phyloP scores from a whole-genome alignment of 495 filamentous ascomycete species.

The Penicillium longicatenatum region DNA sequence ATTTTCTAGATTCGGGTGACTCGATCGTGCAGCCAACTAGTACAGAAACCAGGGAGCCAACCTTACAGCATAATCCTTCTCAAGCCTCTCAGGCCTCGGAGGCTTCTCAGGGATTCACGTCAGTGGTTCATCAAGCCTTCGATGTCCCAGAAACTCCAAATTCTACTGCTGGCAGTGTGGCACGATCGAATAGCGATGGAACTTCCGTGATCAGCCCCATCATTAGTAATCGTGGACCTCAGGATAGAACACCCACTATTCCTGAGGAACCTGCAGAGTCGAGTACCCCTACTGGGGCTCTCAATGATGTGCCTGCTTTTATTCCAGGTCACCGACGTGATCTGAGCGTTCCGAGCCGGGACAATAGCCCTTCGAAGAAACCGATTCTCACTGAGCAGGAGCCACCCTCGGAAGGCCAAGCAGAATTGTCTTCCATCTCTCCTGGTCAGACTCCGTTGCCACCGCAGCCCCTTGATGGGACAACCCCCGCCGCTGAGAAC shows the following conservation, averaged over 20 bases:
- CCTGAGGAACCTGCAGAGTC: constrained; percentile 53
- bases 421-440: constrained; percentile 43
- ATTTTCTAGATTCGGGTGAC: constrained; percentile 31
- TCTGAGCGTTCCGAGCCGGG: constrained; percentile 61
- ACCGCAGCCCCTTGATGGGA: constrained; percentile 4
- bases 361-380: constrained; percentile 62
- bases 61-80: constrained; percentile 57
- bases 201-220: constrained; percentile 71
- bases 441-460: constrained; percentile 16
- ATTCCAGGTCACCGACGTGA: constrained; percentile 62
- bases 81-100: constrained; percentile 21
- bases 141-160: constrained; percentile 64
- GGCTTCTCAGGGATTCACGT: constrained; percentile 54
- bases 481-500: constrained; percentile 30
- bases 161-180: constrained; percentile 49
- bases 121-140: constrained; percentile 71
- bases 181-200: constrained; percentile 63
- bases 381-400: constrained; percentile 52
- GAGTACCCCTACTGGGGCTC: constrained; percentile 32
- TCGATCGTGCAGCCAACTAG: constrained; percentile 18
- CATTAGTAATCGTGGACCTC: constrained; percentile 49
- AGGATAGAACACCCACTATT: constrained; percentile 56
- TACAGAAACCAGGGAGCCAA: constrained; percentile 21
- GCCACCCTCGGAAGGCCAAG: constrained; percentile 41
- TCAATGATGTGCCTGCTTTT: constrained; percentile 33